Conservation (phyloP, 768 basidiomycete species). For the Lactarius akahatsu region DNA sequence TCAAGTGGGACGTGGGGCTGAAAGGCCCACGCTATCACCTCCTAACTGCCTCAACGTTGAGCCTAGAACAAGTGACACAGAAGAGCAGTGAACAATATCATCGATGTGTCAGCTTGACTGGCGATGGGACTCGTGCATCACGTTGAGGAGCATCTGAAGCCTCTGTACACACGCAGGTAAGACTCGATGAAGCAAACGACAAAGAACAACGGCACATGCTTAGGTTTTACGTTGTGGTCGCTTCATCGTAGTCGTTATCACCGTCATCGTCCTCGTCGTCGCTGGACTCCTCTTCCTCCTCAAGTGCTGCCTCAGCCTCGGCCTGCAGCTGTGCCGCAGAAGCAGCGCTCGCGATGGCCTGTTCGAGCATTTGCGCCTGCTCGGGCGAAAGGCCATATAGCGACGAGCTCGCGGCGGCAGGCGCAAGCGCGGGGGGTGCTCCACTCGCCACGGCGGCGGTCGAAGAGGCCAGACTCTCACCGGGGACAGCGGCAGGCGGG, state of each 20-base stretch:
- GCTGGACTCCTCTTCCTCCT: slow-evolving; percentile 57
- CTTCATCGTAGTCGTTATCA: background rate
- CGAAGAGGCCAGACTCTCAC: slow-evolving; percentile 17
- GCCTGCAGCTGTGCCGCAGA: slow-evolving; percentile 75
- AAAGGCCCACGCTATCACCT: background rate
- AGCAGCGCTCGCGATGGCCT: slow-evolving; percentile 72
- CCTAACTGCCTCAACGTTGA: background rate
- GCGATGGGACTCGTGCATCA: background rate
- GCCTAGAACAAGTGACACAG: background rate
- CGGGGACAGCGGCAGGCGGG: slow-evolving; percentile 25
- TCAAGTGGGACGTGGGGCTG: background rate
- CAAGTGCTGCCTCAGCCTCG: slow-evolving; percentile 72
- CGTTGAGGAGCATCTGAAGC: background rate
- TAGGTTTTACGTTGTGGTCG: background rate
- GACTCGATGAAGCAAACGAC: background rate
- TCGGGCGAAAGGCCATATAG: slow-evolving; percentile 73
- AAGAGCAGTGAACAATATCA: background rate
- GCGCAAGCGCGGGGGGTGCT: slow-evolving; percentile 3
- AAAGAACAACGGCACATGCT: background rate
- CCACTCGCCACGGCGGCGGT: slow-evolving; percentile 20
- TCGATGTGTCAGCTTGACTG: background rate
- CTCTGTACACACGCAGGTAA: background rate
- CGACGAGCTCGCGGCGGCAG: slow-evolving; percentile 40
- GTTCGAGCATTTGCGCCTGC: slow-evolving; percentile 65
- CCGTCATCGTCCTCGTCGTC: slow-evolving; percentile 38